Evolutionary conservation across 805 yeast genomes (phyloP).

Genomic region (Sugiyamaella lignohabitans): DNA sequence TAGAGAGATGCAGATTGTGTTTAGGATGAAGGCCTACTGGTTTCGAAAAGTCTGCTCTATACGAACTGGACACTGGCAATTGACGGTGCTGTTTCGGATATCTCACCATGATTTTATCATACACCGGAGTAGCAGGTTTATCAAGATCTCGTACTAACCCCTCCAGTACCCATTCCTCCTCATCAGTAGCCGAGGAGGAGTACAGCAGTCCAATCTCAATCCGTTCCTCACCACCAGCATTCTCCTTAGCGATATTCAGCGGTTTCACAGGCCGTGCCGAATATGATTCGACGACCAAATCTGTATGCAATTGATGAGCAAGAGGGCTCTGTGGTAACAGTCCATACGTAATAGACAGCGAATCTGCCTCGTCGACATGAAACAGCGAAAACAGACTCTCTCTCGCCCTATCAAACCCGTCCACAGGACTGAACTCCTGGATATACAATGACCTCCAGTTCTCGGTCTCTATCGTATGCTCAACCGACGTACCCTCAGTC

Average conservation of each 20-base stretch:
- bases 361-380: constrained; percentile 9
- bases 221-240: constrained; percentile 7
- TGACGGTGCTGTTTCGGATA: constrained; percentile 12
- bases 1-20: constrained; percentile 12
- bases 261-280: not conserved
- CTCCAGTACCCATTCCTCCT: constrained; percentile 15
- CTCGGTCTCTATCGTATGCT: constrained; percentile 14
- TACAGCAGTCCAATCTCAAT: constrained; percentile 21
- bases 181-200: constrained; percentile 7
- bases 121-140: constrained; percentile 1
- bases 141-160: constrained; percentile 19
- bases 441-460: constrained; percentile 16
- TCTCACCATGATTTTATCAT: constrained; percentile 17
- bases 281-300: constrained; percentile 21
- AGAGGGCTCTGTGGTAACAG: constrained; percentile 13
- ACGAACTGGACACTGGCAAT: constrained; percentile 2
- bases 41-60: constrained; percentile 15
- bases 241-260: not conserved
- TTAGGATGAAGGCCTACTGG: constrained; percentile 25
- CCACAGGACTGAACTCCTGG: not conserved
- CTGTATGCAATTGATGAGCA: constrained; percentile 12
- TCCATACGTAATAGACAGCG: constrained; percentile 18
- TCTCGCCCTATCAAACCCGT: not conserved
- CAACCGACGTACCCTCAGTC: not conserved
- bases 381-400: not conserved